phyloP scores from a whole-genome alignment of 139 green algal species.

The Picochlorum sp. region DNA sequence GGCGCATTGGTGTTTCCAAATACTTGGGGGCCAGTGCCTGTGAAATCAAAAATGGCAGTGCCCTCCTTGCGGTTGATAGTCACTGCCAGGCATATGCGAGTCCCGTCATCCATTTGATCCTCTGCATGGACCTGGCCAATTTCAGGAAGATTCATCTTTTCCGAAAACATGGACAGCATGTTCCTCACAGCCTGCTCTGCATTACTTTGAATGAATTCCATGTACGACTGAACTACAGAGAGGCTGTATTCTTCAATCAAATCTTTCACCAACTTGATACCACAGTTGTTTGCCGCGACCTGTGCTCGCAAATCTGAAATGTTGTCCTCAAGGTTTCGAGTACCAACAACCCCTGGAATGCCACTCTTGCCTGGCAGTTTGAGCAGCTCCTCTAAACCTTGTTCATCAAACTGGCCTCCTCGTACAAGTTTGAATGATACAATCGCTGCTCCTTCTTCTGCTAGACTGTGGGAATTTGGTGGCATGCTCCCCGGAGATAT shows the following conservation, averaged over 20 bases:
- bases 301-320: conserved; percentile 88
- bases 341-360: conserved; percentile 59
- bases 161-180: conserved; percentile 74
- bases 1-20: conserved; percentile 93
- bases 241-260: conserved; percentile 77
- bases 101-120: conserved; percentile 95
- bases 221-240: conserved; percentile 81
- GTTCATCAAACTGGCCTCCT: conserved; percentile 53
- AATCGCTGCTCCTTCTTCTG: conserved; percentile 90
- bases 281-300: conserved; percentile 89
- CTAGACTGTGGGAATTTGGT: conserved; percentile 65
- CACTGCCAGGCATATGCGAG: conserved; percentile 65
- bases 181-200: conserved; percentile 73
- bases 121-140: conserved; percentile 58
- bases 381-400: conserved; percentile 79
- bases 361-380: conserved; percentile 47
- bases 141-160: conserved; percentile 54
- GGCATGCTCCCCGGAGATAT: conserved; percentile 94
- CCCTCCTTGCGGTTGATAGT: conserved; percentile 71
- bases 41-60: conserved; percentile 85
- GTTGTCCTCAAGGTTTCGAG: conserved; percentile 83
- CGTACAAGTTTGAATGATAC: conserved; percentile 88
- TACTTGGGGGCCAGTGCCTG: conserved; percentile 69
- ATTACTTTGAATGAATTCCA: conserved; percentile 80
- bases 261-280: conserved; percentile 77